Conservation (phyloP, 2,329 filamentous ascomycete genomes). For the Fusarium papillatum region DNA sequence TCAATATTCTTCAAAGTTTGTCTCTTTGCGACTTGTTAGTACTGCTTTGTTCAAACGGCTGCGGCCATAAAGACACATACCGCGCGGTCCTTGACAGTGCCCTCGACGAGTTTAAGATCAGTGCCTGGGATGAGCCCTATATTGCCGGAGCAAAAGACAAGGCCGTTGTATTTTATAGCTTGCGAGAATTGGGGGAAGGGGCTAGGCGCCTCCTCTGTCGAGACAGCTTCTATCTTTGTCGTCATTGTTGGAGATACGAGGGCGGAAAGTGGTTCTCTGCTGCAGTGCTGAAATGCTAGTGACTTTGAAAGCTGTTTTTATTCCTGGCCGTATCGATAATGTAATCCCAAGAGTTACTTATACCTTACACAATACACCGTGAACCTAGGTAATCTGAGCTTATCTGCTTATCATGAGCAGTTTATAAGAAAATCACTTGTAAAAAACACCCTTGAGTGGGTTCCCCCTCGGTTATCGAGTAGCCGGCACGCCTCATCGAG, state of each 20-base stretch:
- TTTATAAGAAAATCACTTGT: neutral
- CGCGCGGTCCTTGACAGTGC: constrained; percentile 65
- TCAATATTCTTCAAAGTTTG: constrained; percentile 71
- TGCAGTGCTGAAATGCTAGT: neutral
- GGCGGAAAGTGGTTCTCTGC: neutral
- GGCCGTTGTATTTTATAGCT: constrained; percentile 72
- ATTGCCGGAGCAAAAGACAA: constrained; percentile 79
- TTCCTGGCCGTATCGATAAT: neutral
- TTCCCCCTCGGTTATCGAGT: neutral
- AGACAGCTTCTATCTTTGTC: constrained; percentile 11
- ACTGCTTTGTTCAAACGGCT: constrained; percentile 36
- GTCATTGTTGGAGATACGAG: neutral
- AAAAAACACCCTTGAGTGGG: neutral
- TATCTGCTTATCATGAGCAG: neutral
- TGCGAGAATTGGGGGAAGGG: constrained; percentile 69
- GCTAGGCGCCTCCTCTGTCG: constrained; percentile 10
- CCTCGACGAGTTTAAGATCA: constrained; percentile 62
- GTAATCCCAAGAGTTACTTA: neutral
- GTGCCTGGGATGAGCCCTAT: constrained; percentile 71
- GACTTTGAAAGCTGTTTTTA: neutral
- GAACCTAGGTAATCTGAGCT: neutral
- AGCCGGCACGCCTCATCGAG: neutral
- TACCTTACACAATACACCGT: neutral
- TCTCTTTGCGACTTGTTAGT: constrained; percentile 11
- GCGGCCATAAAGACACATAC: constrained; percentile 32